These are phyloP conservation scores for Balansia obtecta DNA, from an alignment of 2,329 filamentous ascomycete species.

Conservation along the genomic window DNA sequence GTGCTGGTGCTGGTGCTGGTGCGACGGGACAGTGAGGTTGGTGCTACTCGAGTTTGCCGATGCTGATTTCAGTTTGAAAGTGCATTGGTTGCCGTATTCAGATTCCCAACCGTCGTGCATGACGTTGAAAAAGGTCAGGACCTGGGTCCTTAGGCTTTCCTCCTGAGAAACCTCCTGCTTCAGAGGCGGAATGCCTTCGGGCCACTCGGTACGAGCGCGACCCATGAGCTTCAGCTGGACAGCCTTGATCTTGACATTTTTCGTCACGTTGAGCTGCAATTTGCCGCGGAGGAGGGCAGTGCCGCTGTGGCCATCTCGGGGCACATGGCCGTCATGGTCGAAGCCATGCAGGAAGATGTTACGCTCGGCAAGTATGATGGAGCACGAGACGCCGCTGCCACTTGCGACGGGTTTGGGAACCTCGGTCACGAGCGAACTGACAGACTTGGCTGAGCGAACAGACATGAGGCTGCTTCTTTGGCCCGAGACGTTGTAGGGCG, in stretches of 20 bases:
- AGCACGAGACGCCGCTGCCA: slow-evolving; percentile 62
- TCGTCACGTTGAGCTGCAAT: slow-evolving; percentile 69
- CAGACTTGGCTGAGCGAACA: slow-evolving; percentile 36
- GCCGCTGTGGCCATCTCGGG: slow-evolving; percentile 44
- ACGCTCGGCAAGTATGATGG: slow-evolving; percentile 66
- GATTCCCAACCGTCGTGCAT: slow-evolving; percentile 47
- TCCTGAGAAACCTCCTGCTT: slow-evolving; percentile 77
- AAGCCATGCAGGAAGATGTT: slow-evolving; percentile 70
- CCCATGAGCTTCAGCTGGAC: slow-evolving; percentile 79
- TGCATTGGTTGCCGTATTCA: slow-evolving; percentile 52
- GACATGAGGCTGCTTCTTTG: slow-evolving; percentile 40
- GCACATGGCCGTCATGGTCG: slow-evolving; percentile 51
- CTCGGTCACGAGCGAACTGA: slow-evolving; percentile 39
- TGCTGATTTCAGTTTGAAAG: slow-evolving; percentile 32
- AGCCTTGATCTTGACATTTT: slow-evolving; percentile 86
- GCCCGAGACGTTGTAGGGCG: slow-evolving; percentile 14
- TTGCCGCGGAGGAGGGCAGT: slow-evolving; percentile 80
- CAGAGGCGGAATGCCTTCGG: slow-evolving; percentile 82
- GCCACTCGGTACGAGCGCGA: slow-evolving; percentile 85
- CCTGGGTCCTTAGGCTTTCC: slow-evolving; percentile 77
- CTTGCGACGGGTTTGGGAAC: slow-evolving; percentile 64
- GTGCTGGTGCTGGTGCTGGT: slow-evolving; percentile 2
- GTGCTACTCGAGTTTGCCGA: slow-evolving; percentile 23
- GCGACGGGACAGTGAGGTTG: slow-evolving; percentile 15
- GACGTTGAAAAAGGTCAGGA: slow-evolving; percentile 85